Conservation (phyloP, 352 stramenopile genomes). For the Pythium monospermum region DNA sequence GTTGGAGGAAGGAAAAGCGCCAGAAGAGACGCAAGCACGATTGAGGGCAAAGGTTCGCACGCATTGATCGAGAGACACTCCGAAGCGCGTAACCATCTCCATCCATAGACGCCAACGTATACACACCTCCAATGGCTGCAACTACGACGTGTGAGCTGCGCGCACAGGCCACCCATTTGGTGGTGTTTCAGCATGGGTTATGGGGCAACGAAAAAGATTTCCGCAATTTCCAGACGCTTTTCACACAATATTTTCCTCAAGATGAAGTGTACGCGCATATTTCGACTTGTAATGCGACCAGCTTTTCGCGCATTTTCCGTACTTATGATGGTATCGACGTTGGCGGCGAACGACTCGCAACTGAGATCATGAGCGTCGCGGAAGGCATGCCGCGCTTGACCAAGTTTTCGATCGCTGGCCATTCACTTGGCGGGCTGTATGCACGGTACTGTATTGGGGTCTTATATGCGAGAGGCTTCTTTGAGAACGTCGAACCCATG, state of each 20-base stretch:
- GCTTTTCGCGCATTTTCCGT: conserved; percentile 51
- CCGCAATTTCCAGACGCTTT: conserved; percentile 43
- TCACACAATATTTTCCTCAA: conserved; percentile 37
- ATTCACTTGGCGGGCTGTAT: conserved; percentile 79
- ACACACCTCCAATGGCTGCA: no score
- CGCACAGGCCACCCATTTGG: conserved; percentile 37
- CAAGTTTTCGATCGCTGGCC: conserved; percentile 71
- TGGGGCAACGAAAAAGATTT: conserved; percentile 65
- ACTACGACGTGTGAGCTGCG: background rate
- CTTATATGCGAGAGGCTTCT: conserved; percentile 66
- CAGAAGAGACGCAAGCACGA: no score
- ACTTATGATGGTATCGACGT: conserved; percentile 76
- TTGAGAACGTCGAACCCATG: conserved; percentile 62
- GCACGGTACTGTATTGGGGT: conserved; percentile 70
- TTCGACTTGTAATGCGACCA: conserved; percentile 41
- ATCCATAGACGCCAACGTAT: no score
- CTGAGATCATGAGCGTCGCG: conserved; percentile 55
- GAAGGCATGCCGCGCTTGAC: conserved; percentile 49
- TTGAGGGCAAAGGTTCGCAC: no score
- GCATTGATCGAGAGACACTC: no score
- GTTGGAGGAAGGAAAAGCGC: no score
- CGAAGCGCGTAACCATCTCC: no score
- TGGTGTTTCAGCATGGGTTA: conserved; percentile 71
- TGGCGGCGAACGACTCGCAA: conserved; percentile 57
- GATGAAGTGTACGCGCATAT: conserved; percentile 47